Evolutionary conservation across 768 basidiomycete genomes (phyloP), one percentile per base, ranked within the genome.

Genomic region (Terana coerulea): DNA sequence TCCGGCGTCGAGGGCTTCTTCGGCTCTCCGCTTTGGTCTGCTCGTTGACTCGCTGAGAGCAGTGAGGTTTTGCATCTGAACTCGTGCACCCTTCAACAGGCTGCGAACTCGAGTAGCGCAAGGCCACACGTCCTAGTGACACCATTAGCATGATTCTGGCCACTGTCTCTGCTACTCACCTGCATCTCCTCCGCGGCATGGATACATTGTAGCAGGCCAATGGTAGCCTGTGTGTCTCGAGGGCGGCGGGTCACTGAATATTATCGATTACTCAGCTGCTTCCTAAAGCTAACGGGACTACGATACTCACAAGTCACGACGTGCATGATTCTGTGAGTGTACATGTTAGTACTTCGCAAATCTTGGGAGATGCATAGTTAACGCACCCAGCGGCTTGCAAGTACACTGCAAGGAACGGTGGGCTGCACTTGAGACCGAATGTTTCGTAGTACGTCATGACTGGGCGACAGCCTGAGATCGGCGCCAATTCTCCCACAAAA

Each of bases 271-370:
- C n/a, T n/a, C n/a, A n/a, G n/a, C n/a, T n/a, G n/a, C n/a, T n/a
- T n/a, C n/a, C n/a, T n/a, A n/a, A n/a, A n/a, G n/a, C n/a, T n/a
- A n/a, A n/a, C n/a, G n/a, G n/a, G n/a, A n/a, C n/a, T n/a, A 41
- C 24, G 21, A 17, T 28, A 67, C 83, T 55, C 66, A 88, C 88
- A 62, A 15, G 86, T 86, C 58, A 87, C 69, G 36, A 88, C 77
- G 60, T 91, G 87, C 87, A 89, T 88, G 59, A 90, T 85, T 25
- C 88, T 89, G 61, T 19, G 50, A 39, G n/a, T n/a, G n/a, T n/a
- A 21, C 53, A 46, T 58, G 47, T 57, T 61, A 33, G 47, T 19
- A 11, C 4, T 21, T 17, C 1, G 12, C 1, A 10, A 37, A 25
- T 24, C 15, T 25, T 22, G 26, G 28, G 24, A 28, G 9, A 24